phyloP scores from a whole-genome alignment of 306 rosid species.

The Rosa lucieae region DNA sequence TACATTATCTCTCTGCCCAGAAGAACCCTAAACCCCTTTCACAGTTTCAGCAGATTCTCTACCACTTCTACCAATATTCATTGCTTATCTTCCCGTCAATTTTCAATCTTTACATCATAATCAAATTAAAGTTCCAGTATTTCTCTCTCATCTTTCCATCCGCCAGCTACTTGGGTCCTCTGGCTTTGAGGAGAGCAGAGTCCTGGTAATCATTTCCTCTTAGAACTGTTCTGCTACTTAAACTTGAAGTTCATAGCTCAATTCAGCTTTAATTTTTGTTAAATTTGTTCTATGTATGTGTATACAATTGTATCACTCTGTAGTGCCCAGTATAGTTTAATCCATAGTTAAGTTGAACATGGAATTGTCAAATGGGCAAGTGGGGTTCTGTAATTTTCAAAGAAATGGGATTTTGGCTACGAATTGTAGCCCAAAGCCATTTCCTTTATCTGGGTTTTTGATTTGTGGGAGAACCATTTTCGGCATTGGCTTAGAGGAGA shows the following conservation, averaged over 20 bases:
- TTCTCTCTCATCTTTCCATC: not conserved
- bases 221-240: not conserved
- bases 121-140: not conserved
- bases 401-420: slow-evolving; percentile 35
- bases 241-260: not conserved
- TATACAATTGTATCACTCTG: not conserved
- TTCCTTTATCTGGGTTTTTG: slow-evolving; percentile 34
- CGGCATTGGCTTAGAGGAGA: slow-evolving; percentile 28
- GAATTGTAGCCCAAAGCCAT: slow-evolving; percentile 23
- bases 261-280: not conserved
- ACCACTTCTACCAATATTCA: not conserved
- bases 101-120: not conserved
- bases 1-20: too few relatives aligned
- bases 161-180: not conserved
- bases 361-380: slow-evolving; percentile 34
- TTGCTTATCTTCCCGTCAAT: not conserved
- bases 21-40: not conserved
- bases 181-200: not conserved
- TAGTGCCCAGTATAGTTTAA: not conserved
- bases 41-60: too few relatives aligned
- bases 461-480: slow-evolving; percentile 38
- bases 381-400: slow-evolving; percentile 42
- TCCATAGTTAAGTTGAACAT: slow-evolving; percentile 15
- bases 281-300: too few relatives aligned
- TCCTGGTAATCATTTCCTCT: not conserved